Evolutionary conservation across 78 protist genomes (phyloP).

Genomic region (Protostelium mycophagum): DNA sequence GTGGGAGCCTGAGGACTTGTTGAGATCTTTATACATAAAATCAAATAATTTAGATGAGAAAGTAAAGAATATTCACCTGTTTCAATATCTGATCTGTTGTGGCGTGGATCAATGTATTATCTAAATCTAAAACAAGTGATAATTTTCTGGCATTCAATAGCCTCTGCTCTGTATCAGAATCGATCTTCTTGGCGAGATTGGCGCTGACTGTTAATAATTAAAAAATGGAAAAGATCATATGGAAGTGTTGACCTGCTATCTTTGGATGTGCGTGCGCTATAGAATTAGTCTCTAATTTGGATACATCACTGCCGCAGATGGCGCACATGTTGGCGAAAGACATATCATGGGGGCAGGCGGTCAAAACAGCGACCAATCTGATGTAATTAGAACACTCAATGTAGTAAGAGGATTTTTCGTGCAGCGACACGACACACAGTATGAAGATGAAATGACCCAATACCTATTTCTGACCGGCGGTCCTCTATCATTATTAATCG

Average conservation of each 20-base stretch:
- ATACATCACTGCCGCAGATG: constrained; percentile 35
- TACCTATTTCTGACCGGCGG: too few species aligned
- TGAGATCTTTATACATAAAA: too few species aligned
- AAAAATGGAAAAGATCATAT: constrained; percentile 22
- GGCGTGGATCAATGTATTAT: constrained; percentile 51
- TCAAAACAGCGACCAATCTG: not conserved
- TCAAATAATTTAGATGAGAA: too few species aligned
- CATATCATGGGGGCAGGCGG: constrained; percentile 31
- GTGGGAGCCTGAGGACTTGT: not conserved
- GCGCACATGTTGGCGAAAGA: constrained; percentile 37
- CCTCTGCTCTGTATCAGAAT: constrained; percentile 19
- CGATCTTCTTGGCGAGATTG: constrained; percentile 29
- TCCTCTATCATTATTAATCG: not conserved
- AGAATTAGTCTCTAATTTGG: not conserved
- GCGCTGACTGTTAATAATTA: constrained; percentile 27
- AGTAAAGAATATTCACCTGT: not conserved
- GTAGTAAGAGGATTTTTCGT: too few species aligned
- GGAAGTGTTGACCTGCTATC: not conserved
- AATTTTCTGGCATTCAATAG: constrained; percentile 12
- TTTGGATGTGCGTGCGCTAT: not conserved
- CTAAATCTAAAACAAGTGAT: constrained; percentile 43
- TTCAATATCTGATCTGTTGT: constrained; percentile 12
- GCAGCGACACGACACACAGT: too few species aligned
- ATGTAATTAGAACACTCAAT: not conserved
- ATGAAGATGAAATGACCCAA: too few species aligned